Evolutionary conservation across 23 red algal genomes (phyloP).

Genomic region (Agarophyton chilense): DNA sequence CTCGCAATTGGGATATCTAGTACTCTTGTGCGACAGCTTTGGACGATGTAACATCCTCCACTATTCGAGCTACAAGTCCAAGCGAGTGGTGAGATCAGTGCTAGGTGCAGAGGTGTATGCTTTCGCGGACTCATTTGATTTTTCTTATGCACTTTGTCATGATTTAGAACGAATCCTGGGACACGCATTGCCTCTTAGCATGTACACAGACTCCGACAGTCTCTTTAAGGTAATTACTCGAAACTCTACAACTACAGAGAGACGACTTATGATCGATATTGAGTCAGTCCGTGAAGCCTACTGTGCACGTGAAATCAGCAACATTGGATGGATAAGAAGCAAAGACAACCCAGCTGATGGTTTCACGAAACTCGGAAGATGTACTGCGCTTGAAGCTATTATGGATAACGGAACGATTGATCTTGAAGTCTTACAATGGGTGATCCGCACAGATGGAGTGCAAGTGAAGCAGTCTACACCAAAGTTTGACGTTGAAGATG

Average conservation of each 20-base stretch:
- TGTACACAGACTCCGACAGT: conserved; percentile 41
- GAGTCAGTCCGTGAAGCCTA: conserved; percentile 24
- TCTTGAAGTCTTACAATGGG: conserved; percentile 12
- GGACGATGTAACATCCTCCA: background rate
- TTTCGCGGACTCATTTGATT: conserved; percentile 41
- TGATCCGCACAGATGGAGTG: background rate
- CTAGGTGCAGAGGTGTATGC: conserved; percentile 26
- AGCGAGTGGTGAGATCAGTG: conserved; percentile 9
- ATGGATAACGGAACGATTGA: background rate
- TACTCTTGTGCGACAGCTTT: conserved; percentile 3
- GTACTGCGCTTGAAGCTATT: conserved; percentile 7
- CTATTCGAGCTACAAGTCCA: conserved; percentile 7
- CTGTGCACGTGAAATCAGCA: background rate
- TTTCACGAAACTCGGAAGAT: background rate
- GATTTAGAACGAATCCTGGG: conserved; percentile 4
- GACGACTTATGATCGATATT: conserved; percentile 42
- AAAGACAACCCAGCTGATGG: conserved; percentile 16
- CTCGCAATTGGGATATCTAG: conserved; percentile 33
- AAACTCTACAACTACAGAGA: conserved; percentile 18
- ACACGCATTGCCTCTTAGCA: background rate
- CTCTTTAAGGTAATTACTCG: conserved; percentile 27
- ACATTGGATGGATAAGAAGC: conserved; percentile 1
- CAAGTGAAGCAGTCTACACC: background rate
- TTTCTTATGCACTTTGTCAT: background rate
- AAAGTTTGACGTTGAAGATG: no score